A percentile compares a stretch with the other conserved stretches of the same genome.
phyloP scores from a whole-genome alignment of 2,329 filamentous ascomycete species.

The Exutisphaerella laricina region DNA sequence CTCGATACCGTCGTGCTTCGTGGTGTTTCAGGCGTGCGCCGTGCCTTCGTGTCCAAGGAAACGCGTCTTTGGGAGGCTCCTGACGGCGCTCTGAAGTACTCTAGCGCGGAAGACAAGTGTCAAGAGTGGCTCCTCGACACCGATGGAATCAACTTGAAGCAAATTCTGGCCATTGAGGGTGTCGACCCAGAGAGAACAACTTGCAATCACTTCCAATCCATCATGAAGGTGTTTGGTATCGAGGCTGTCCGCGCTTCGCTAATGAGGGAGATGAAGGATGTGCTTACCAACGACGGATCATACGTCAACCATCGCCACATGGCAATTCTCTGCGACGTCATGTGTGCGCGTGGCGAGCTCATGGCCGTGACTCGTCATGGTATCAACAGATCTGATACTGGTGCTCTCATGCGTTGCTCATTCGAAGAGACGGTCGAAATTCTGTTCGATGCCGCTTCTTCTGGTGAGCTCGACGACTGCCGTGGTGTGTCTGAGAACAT shows the following conservation, averaged over 20 bases:
- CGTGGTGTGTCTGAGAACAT: constrained; percentile 98
- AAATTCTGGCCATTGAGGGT: constrained; percentile 79
- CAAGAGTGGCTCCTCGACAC: constrained; percentile 97
- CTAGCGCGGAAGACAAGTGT: constrained; percentile 68
- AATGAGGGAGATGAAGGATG: constrained; percentile 80
- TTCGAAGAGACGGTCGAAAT: constrained; percentile 99
- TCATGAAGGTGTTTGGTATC: constrained; percentile 92
- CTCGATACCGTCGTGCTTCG: constrained; percentile 86
- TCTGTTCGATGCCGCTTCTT: constrained; percentile 87
- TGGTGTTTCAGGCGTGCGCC: constrained; percentile 80
- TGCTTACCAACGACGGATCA: constrained; percentile 96
- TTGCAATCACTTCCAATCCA: constrained; percentile 92
- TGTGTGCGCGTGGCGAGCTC: constrained; percentile 90
- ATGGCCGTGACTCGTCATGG: constrained; percentile 97
- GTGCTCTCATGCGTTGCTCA: constrained; percentile 97
- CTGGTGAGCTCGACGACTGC: constrained; percentile 94
- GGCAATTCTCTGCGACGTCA: constrained; percentile 90
- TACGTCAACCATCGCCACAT: constrained; percentile 99
- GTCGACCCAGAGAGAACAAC: constrained; percentile 82
- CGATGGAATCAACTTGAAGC: constrained; percentile 76
- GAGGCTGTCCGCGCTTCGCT: constrained; percentile 86
- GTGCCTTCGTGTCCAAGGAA: constrained; percentile 88
- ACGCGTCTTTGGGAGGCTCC: constrained; percentile 59
- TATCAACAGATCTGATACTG: constrained; percentile 96
- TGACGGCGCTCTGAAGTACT: constrained; percentile 68